A percentile compares a stretch with the other conserved stretches of the same genome.
These are phyloP conservation scores for Xylaria digitata DNA, from an alignment of 2,329 filamentous ascomycete genomes.

Conservation along the genomic window DNA sequence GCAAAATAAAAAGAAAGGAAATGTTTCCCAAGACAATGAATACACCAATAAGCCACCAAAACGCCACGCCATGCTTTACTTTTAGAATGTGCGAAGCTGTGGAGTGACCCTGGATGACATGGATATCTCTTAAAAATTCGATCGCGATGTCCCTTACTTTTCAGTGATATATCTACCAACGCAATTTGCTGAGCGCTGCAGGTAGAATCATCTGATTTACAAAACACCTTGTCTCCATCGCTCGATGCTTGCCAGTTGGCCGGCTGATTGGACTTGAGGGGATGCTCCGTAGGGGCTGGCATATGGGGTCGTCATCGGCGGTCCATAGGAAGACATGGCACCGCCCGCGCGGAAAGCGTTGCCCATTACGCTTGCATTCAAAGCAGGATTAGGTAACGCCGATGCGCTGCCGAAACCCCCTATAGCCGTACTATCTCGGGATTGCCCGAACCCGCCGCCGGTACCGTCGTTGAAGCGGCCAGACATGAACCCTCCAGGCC, in stretches of 20 bases:
- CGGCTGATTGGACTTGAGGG: conserved; percentile 44
- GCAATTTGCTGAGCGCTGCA: background rate
- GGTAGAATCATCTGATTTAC: conserved; percentile 31
- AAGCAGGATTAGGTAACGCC: conserved; percentile 35
- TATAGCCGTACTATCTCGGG: conserved; percentile 43
- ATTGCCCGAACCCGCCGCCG: conserved; percentile 53
- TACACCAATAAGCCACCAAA: conserved; percentile 21
- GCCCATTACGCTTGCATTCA: conserved; percentile 41
- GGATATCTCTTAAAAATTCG: conserved; percentile 1
- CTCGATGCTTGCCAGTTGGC: conserved; percentile 50
- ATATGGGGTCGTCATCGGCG: conserved; percentile 41
- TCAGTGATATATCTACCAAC: conserved; percentile 3
- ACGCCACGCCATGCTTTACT: conserved; percentile 36
- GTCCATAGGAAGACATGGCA: conserved; percentile 38
- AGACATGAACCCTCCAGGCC: conserved; percentile 60
- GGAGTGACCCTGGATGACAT: conserved; percentile 16
- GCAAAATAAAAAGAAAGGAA: conserved; percentile 11
- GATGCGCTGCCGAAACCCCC: conserved; percentile 30
- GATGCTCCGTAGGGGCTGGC: conserved; percentile 40
- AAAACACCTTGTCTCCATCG: conserved; percentile 51
- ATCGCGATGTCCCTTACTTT: conserved; percentile 2
- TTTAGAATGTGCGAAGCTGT: conserved; percentile 27
- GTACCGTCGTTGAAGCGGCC: conserved; percentile 67
- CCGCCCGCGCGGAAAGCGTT: conserved; percentile 42
- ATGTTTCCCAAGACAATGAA: conserved; percentile 16